Evolutionary conservation across 176 grass and related monocot species (phyloP).

Genomic region (Saccharum spontaneum): DNA sequence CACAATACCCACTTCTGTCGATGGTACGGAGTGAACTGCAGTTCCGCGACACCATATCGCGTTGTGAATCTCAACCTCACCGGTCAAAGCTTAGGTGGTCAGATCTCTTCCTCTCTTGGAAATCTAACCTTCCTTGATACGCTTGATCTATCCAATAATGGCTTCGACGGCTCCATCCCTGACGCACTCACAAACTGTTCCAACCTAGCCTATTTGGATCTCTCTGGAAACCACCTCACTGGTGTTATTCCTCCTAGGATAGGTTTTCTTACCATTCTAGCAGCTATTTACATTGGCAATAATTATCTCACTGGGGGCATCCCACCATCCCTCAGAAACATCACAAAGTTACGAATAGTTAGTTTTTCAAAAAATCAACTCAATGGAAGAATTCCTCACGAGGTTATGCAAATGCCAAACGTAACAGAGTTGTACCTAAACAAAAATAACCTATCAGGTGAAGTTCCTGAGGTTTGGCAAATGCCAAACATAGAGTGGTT

Average conservation of each 20-base stretch:
- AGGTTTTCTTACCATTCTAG: constrained; percentile 4
- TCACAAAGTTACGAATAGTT: too few species aligned
- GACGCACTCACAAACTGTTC: background rate
- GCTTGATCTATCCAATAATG: background rate
- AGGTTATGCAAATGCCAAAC: too few species aligned
- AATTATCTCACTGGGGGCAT: too few species aligned
- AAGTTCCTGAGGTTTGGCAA: too few species aligned
- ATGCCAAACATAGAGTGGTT: too few species aligned
- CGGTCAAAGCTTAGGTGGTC: background rate
- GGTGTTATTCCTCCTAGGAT: constrained; percentile 23
- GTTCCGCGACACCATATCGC: fast-evolving
- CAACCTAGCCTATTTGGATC: background rate
- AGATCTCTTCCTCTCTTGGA: background rate
- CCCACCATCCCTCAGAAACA: too few species aligned
- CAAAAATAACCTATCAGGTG: too few species aligned
- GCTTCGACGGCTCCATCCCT: background rate
- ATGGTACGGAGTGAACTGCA: background rate
- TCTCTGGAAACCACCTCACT: background rate
- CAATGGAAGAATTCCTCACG: too few species aligned
- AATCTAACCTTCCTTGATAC: background rate
- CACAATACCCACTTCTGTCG: background rate
- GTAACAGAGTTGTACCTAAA: too few species aligned
- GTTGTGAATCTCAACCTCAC: fast-evolving
- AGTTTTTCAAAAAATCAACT: too few species aligned
- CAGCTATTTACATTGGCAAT: too few species aligned